Percentiles rank a stretch among this genome's conserved stretches.
Evolutionary conservation across 2,329 filamentous ascomycete genomes (phyloP).

Genomic region (Sclerotiophoma versabilis): DNA sequence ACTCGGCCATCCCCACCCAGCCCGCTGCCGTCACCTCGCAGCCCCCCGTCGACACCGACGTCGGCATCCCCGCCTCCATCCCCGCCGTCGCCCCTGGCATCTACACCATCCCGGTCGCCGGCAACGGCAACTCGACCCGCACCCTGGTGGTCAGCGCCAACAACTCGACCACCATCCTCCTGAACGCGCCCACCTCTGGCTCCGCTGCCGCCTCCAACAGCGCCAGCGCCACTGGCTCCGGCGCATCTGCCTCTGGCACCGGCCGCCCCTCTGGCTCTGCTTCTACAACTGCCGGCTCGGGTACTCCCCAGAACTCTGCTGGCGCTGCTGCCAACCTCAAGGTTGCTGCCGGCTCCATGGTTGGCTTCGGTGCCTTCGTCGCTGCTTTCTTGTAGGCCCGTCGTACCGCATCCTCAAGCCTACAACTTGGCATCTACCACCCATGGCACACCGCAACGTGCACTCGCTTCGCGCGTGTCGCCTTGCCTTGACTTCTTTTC

Average conservation of each 20-base stretch:
- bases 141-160: slow-evolving; percentile 44
- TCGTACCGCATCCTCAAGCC: slow-evolving; percentile 9
- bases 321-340: slow-evolving; percentile 43
- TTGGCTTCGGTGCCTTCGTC: slow-evolving; percentile 47
- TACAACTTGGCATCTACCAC: slow-evolving; percentile 14
- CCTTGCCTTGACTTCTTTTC: slow-evolving; percentile 5
- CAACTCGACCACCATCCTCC: slow-evolving; percentile 44
- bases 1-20: slow-evolving; percentile 34
- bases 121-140: slow-evolving; percentile 37
- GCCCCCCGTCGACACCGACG: slow-evolving; percentile 32
- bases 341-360: slow-evolving; percentile 39
- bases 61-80: slow-evolving; percentile 39
- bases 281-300: slow-evolving; percentile 23
- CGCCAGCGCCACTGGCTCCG: slow-evolving; percentile 18
- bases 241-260: slow-evolving; percentile 23
- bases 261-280: slow-evolving; percentile 18
- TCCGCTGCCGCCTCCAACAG: slow-evolving; percentile 7
- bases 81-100: slow-evolving; percentile 47
- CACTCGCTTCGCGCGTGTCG: slow-evolving; percentile 22
- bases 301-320: slow-evolving; percentile 18
- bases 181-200: slow-evolving; percentile 21
- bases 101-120: slow-evolving; percentile 41
- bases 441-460: slow-evolving; percentile 25
- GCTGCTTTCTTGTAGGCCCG: slow-evolving; percentile 48
- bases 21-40: slow-evolving; percentile 30